A percentile compares a stretch with the other conserved stretches of the same genome.
These are phyloP conservation scores for Diplocarpon mali DNA, from an alignment of 2,329 filamentous ascomycete species.

Conservation along the genomic window DNA sequence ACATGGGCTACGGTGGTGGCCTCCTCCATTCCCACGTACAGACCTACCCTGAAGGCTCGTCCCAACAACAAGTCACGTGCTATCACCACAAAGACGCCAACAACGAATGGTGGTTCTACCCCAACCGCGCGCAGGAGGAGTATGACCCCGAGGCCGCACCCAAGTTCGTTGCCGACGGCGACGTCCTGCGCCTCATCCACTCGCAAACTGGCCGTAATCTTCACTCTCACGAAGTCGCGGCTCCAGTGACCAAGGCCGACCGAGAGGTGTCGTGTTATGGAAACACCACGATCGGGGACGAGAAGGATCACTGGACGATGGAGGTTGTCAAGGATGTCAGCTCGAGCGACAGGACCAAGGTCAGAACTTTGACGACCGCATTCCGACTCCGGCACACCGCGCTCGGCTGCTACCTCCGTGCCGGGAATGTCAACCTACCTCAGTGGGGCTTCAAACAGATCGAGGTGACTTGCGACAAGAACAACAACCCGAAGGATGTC, in stretches of 20 bases:
- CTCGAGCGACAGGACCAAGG: conserved; percentile 61
- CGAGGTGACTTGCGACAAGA: conserved; percentile 88
- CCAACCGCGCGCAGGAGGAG: conserved; percentile 66
- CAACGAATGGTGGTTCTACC: conserved; percentile 99
- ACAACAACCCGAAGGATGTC: conserved; percentile 81
- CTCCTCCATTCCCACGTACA: conserved; percentile 94
- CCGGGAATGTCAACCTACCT: conserved; percentile 89
- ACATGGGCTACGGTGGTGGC: conserved; percentile 98
- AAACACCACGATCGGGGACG: conserved; percentile 88
- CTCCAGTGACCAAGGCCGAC: conserved; percentile 80
- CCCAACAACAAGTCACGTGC: conserved; percentile 94
- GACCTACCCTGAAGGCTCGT: conserved; percentile 87
- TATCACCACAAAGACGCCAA: conserved; percentile 99
- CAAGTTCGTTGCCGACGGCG: conserved; percentile 64
- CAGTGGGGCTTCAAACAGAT: conserved; percentile 99
- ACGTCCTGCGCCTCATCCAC: conserved; percentile 78
- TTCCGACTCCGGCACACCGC: conserved; percentile 78
- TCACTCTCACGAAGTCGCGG: conserved; percentile 84
- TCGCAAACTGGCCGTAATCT: conserved; percentile 93
- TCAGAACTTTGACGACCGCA: conserved; percentile 85
- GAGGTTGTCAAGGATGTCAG: conserved; percentile 87
- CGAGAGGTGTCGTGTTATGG: conserved; percentile 94
- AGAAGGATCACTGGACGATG: conserved; percentile 94
- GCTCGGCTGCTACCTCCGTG: conserved; percentile 86
- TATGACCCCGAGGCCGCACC: conserved; percentile 63